Conservation (phyloP, 768 basidiomycete species). For the Coprinopsis strossmayeri region DNA sequence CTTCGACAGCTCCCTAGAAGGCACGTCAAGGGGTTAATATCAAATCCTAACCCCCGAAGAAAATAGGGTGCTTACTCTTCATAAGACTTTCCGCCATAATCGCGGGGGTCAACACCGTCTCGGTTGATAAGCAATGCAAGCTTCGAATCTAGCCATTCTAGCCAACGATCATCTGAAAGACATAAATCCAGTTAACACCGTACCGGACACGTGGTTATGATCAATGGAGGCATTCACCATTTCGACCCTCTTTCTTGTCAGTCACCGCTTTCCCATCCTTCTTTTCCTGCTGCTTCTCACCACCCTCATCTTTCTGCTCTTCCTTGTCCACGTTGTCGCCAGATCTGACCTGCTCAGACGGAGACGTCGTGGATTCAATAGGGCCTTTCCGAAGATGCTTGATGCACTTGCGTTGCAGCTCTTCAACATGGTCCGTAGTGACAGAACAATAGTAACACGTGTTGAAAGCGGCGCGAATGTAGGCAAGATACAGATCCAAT, state of each 20-base stretch:
- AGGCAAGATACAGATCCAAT: slow-evolving; percentile 90
- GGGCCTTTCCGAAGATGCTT: slow-evolving; percentile 81
- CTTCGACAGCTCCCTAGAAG: slow-evolving; percentile 74
- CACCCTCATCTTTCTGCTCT: slow-evolving; percentile 7
- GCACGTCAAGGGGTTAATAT: slow-evolving; percentile 13
- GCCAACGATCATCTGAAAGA: slow-evolving; percentile 75
- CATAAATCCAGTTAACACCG: slow-evolving; percentile 5
- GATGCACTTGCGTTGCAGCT: slow-evolving; percentile 91
- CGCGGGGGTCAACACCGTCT: slow-evolving; percentile 75
- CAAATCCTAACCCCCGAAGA: not conserved
- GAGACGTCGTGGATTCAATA: slow-evolving; percentile 48
- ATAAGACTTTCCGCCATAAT: slow-evolving; percentile 84
- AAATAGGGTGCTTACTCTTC: slow-evolving; percentile 58
- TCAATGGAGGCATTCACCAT: slow-evolving; percentile 43
- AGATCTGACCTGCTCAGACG: slow-evolving; percentile 27
- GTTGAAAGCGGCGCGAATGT: slow-evolving; percentile 87
- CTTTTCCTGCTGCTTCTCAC: slow-evolving; percentile 25
- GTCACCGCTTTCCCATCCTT: slow-evolving; percentile 25
- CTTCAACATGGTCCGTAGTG: slow-evolving; percentile 88
- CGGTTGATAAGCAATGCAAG: slow-evolving; percentile 74
- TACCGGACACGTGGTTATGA: slow-evolving; percentile 6
- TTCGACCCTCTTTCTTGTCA: slow-evolving; percentile 47
- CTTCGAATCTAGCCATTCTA: slow-evolving; percentile 85
- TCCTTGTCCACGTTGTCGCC: slow-evolving; percentile 25
- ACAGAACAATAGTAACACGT: slow-evolving; percentile 98